Conservation (phyloP, 495 filamentous ascomycete genomes). For the Annulohypoxylon bovei region DNA sequence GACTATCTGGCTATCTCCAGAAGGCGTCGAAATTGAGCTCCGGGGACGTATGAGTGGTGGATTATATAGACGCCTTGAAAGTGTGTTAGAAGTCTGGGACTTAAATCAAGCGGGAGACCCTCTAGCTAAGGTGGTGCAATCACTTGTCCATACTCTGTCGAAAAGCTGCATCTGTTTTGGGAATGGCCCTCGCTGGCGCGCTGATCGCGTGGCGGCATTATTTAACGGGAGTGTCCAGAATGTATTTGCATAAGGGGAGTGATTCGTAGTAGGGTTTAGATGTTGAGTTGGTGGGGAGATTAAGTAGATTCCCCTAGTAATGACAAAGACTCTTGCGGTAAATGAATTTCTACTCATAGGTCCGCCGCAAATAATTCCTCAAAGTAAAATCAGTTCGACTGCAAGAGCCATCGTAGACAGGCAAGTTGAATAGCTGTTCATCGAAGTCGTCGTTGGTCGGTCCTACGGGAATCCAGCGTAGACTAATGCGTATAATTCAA, state of each 20-base stretch:
- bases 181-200: conserved; percentile 31
- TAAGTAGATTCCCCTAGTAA: background rate
- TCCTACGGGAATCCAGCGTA: background rate
- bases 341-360: background rate
- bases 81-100: conserved; percentile 7
- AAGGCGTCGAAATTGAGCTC: conserved; percentile 32
- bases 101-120: background rate
- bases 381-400: background rate
- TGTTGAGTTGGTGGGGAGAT: background rate
- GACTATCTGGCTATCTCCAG: conserved; percentile 26
- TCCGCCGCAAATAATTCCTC: background rate
- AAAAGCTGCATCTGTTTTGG: conserved; percentile 25
- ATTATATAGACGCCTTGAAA: conserved; percentile 27
- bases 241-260: background rate
- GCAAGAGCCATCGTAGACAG: background rate
- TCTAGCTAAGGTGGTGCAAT: conserved; percentile 5
- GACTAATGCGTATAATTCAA: background rate
- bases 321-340: background rate
- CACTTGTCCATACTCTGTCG: conserved; percentile 18
- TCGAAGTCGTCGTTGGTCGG: background rate
- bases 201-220: conserved; percentile 19
- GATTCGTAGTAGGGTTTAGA: background rate
- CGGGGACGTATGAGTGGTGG: conserved; percentile 22
- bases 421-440: background rate
- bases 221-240: background rate